A percentile compares a stretch with the other conserved stretches of the same genome.
Conservation (phyloP, 257 asterid genomes). For the Nicotiana tomentosiformis region DNA sequence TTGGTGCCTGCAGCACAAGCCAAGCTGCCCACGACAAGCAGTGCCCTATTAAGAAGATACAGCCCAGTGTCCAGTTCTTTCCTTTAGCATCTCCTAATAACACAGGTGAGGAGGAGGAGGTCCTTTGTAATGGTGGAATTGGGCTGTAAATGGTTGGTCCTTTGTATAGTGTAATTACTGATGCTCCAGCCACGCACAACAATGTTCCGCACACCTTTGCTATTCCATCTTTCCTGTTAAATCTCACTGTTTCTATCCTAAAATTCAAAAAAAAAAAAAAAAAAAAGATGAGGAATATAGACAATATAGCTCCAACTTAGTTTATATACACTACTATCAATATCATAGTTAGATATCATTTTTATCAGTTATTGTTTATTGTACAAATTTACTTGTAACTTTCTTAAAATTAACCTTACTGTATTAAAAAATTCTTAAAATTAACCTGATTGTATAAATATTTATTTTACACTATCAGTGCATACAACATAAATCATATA, state of each 20-base stretch:
- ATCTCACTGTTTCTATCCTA: conserved; percentile 80
- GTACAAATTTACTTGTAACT: no score
- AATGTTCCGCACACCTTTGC: conserved; percentile 67
- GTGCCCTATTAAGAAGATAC: conserved; percentile 83
- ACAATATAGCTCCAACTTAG: no score
- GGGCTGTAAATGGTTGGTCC: conserved; percentile 95
- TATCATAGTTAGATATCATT: no score
- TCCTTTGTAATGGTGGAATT: conserved; percentile 27
- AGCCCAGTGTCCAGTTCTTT: conserved; percentile 84
- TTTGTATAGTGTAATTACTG: conserved; percentile 82
- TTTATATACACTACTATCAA: no score
- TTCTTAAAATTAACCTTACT: no score
- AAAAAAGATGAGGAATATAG: neutral
- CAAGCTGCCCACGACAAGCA: conserved; percentile 92
- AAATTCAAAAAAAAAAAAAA: neutral
- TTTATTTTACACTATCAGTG: no score
- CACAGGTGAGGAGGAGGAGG: conserved; percentile 9
- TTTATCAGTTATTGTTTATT: no score
- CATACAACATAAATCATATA: no score
- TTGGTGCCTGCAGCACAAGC: conserved; percentile 87
- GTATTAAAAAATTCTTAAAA: no score
- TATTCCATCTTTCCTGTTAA: conserved; percentile 76
- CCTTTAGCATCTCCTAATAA: conserved; percentile 55
- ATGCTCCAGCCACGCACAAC: conserved; percentile 87
- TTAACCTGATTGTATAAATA: no score